phyloP scores from a whole-genome alignment of 2,329 filamentous ascomycete genomes.

The Cylindrodendrum hubeiense region DNA sequence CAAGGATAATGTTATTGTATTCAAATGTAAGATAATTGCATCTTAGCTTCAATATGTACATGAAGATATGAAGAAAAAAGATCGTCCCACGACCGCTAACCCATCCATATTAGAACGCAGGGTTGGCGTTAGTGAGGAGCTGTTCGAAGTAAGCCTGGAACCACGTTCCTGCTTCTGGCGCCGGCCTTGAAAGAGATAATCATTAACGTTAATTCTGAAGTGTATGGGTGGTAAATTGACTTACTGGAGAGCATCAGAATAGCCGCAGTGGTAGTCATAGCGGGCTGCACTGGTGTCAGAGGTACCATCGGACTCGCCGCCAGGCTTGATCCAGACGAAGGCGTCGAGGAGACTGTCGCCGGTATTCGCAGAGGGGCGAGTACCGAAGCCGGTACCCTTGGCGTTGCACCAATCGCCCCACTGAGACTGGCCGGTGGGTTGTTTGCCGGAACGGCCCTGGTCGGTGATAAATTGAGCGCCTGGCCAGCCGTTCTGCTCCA shows the following conservation, averaged over 20 bases:
- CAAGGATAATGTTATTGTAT: no score
- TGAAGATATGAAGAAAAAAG: no score
- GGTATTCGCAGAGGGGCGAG: slow-evolving; percentile 73
- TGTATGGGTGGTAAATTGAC: background rate
- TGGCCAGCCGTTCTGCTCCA: slow-evolving; percentile 60
- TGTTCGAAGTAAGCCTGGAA: slow-evolving; percentile 72
- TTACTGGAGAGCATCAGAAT: slow-evolving; percentile 60
- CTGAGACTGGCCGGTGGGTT: slow-evolving; percentile 70
- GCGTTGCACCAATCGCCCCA: slow-evolving; percentile 80
- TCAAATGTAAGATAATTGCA: no score
- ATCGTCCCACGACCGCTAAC: no score
- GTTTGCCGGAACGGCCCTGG: slow-evolving; percentile 66
- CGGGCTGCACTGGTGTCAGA: slow-evolving; percentile 59
- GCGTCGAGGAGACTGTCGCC: slow-evolving; percentile 71
- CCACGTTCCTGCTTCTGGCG: slow-evolving; percentile 78
- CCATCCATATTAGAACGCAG: slow-evolving; percentile 53
- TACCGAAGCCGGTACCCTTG: slow-evolving; percentile 72
- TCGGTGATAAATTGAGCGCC: slow-evolving; percentile 63
- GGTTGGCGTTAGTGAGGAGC: slow-evolving; percentile 67
- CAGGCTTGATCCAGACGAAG: slow-evolving; percentile 80
- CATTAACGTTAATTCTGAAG: slow-evolving; percentile 40
- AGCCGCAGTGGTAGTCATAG: slow-evolving; percentile 60
- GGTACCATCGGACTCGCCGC: slow-evolving; percentile 67
- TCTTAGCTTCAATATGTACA: no score
- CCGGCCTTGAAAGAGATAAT: slow-evolving; percentile 57